Conservation (phyloP, 345 rosid species). For the Hibiscus tridactylites region DNA sequence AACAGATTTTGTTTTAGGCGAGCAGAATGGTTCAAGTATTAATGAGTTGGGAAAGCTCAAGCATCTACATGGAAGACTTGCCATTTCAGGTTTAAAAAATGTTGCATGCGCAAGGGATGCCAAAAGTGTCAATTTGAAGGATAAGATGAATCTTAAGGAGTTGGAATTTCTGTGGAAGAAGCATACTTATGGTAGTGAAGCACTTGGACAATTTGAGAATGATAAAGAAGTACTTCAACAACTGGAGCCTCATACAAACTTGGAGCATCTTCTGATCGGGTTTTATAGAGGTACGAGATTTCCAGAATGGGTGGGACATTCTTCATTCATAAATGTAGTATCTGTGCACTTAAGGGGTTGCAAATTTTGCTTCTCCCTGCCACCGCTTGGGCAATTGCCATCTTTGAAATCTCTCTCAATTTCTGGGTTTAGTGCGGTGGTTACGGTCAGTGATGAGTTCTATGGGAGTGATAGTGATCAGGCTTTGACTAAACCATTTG, state of each 20-base stretch:
- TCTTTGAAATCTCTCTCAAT: background rate
- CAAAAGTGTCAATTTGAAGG: background rate
- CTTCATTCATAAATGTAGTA: conserved; percentile 1
- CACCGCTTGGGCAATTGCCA: conserved; percentile 5
- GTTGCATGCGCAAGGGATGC: background rate
- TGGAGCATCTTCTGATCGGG: background rate
- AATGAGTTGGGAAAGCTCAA: conserved; percentile 26
- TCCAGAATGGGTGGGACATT: conserved; percentile 4
- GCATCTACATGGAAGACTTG: conserved; percentile 25
- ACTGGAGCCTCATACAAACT: conserved; percentile 1
- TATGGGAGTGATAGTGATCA: background rate
- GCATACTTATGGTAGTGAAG: background rate
- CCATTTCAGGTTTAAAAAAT: conserved; percentile 31
- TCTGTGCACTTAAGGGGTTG: background rate
- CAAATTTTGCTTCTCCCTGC: background rate
- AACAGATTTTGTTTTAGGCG: conserved; percentile 27
- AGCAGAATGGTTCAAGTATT: conserved; percentile 20
- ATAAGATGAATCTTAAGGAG: background rate
- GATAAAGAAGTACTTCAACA: conserved; percentile 2
- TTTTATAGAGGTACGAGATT: background rate
- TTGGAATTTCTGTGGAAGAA: background rate
- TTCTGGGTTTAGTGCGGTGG: background rate
- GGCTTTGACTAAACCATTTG: background rate
- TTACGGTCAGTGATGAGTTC: background rate
- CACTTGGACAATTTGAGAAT: background rate